Conservation (phyloP, 225 moss, liverwort and hornwort genomes). For the Bryoerythrophyllum caledonicum region DNA sequence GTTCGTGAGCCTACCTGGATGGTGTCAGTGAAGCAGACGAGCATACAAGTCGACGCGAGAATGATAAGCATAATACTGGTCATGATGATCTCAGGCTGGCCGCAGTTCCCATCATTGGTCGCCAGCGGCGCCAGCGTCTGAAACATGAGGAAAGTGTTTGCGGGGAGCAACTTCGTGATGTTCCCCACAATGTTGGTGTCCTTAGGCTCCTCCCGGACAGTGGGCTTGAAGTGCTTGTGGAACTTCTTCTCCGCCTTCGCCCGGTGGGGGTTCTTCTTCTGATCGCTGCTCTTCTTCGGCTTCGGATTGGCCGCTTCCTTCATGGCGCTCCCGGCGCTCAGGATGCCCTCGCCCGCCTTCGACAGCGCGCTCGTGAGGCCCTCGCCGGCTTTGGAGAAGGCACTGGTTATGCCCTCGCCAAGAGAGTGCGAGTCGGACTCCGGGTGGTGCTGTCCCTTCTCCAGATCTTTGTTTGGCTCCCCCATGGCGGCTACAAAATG, state of each 20-base stretch:
- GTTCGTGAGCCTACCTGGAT: constrained; percentile 1
- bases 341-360: neutral
- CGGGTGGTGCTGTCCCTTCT: neutral
- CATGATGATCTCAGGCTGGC: neutral
- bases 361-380: neutral
- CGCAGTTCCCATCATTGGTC: constrained; percentile 3
- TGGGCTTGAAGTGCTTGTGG: neutral
- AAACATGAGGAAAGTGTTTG: constrained; percentile 18
- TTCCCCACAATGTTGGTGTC: constrained; percentile 23
- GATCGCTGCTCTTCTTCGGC: neutral
- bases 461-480: neutral
- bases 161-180: constrained; percentile 15
- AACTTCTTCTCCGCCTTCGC: neutral
- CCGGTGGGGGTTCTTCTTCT: neutral
- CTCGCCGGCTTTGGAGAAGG: constrained; percentile 4
- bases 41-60: constrained; percentile 13
- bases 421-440: neutral
- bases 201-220: constrained; percentile 8
- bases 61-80: constrained; percentile 2
- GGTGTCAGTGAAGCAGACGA: constrained; percentile 22
- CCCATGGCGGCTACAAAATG: neutral
- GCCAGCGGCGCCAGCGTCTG: constrained; percentile 17
- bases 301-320: neutral
- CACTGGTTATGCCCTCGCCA: neutral
- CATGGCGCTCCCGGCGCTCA: neutral